A percentile compares a stretch with the other conserved stretches of the same genome.
Conservation (phyloP, 805 yeast genomes). For the Metschnikowia noctiluminum region DNA sequence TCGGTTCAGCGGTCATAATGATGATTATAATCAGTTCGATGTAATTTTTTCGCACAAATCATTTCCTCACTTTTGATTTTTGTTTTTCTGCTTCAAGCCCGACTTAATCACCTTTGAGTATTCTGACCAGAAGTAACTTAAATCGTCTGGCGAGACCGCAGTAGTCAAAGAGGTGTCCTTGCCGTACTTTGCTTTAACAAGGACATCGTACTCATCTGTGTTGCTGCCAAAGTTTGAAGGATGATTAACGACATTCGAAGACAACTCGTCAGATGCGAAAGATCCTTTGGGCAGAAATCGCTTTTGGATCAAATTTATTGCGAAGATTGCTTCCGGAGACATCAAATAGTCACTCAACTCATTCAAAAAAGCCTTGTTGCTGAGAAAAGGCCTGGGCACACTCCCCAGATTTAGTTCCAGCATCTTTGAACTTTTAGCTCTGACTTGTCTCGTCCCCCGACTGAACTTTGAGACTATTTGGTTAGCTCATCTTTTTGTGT, state of each 20-base stretch:
- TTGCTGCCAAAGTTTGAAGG: conserved; percentile 19
- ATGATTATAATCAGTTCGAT: too few relatives aligned
- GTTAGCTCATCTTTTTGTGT: not conserved
- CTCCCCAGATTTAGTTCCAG: not conserved
- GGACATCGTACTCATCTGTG: conserved; percentile 50
- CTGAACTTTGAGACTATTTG: too few relatives aligned
- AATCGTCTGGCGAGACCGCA: conserved; percentile 54
- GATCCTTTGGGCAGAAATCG: conserved; percentile 29
- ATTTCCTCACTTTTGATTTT: conserved; percentile 48
- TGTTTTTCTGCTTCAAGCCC: conserved; percentile 79
- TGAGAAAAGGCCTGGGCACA: conserved; percentile 29
- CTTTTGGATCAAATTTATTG: conserved; percentile 60
- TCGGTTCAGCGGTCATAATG: too few relatives aligned
- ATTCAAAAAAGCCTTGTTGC: conserved; percentile 30
- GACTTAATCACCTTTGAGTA: conserved; percentile 67
- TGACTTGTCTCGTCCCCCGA: too few relatives aligned
- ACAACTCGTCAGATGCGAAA: conserved; percentile 25
- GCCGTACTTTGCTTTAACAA: conserved; percentile 49
- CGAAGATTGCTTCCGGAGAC: conserved; percentile 41
- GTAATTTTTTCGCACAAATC: not conserved
- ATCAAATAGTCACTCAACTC: conserved; percentile 16
- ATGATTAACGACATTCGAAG: conserved; percentile 30
- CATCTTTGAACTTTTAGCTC: not conserved
- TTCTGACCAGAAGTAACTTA: conserved; percentile 74
- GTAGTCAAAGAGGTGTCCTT: conserved; percentile 65